These are phyloP conservation scores for Puccinia polysora DNA, from an alignment of 1,284 basidiomycete genomes.

Conservation along the genomic window DNA sequence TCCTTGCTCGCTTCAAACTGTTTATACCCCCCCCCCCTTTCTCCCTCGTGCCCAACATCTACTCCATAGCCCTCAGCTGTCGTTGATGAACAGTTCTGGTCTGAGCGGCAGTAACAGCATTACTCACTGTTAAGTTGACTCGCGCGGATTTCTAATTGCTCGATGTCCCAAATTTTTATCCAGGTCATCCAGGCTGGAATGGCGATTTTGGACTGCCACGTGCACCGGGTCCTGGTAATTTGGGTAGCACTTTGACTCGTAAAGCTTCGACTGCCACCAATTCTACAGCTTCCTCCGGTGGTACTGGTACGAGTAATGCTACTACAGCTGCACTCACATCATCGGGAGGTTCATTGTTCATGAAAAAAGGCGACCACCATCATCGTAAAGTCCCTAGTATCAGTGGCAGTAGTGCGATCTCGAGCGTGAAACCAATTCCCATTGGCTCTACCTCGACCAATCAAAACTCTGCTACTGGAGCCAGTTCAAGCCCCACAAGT, in stretches of 20 bases:
- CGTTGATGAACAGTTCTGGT: too few relatives aligned
- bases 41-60: background rate
- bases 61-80: too few relatives aligned
- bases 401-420: background rate
- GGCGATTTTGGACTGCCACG: slow-evolving; percentile 43
- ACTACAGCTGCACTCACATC: background rate
- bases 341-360: slow-evolving; percentile 18
- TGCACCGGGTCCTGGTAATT: slow-evolving; percentile 43
- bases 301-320: background rate
- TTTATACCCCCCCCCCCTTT: background rate
- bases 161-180: too few relatives aligned
- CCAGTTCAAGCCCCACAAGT: slow-evolving; percentile 21
- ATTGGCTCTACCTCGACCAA: background rate
- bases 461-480: background rate
- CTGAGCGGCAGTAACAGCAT: too few relatives aligned
- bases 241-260: slow-evolving; percentile 12
- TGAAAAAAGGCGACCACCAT: slow-evolving; percentile 33
- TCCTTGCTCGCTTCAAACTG: too few relatives aligned
- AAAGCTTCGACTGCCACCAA: slow-evolving; percentile 19
- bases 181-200: slow-evolving; percentile 10
- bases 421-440: slow-evolving; percentile 1
- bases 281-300: background rate
- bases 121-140: too few relatives aligned
- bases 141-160: background rate
- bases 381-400: slow-evolving; percentile 30